Evolutionary conservation across 257 asterid genomes (phyloP).

Genomic region (Cynanchum wilfordii): DNA sequence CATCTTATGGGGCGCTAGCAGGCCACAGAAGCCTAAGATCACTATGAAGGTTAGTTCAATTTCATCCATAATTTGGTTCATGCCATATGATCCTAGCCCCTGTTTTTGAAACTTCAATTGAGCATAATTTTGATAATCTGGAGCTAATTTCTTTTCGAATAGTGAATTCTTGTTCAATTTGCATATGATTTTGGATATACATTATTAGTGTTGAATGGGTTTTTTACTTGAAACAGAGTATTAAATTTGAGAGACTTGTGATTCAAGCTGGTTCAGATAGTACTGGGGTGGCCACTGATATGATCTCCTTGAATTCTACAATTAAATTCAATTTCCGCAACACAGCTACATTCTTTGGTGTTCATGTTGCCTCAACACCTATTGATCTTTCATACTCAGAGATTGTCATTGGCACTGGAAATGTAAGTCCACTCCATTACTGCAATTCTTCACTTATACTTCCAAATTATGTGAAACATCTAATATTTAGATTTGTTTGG

Average conservation of each 20-base stretch:
- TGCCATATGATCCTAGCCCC: background rate
- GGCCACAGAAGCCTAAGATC: conserved; percentile 63
- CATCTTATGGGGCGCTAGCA: conserved; percentile 63
- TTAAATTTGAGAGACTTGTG: conserved; percentile 50
- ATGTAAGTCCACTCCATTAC: conserved; percentile 31
- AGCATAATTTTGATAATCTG: background rate
- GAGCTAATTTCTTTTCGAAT: too few relatives aligned
- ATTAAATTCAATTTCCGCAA: conserved; percentile 50
- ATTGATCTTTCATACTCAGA: conserved; percentile 50
- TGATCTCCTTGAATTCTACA: conserved; percentile 70
- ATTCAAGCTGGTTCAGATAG: conserved; percentile 76
- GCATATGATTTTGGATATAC: background rate
- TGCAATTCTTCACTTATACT: background rate
- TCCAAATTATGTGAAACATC: background rate
- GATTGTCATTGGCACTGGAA: conserved; percentile 54
- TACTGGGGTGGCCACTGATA: conserved; percentile 65
- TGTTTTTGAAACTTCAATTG: background rate
- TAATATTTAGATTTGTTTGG: background rate
- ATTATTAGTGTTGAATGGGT: conserved; percentile 1
- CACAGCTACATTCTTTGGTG: conserved; percentile 73
- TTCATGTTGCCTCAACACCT: conserved; percentile 67
- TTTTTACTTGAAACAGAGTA: conserved; percentile 39
- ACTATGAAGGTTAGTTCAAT: conserved; percentile 49
- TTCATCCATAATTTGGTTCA: background rate
- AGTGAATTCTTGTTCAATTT: too few relatives aligned